Base-by-base conservation (phyloP, 176 grass and related monocot genomes). In the Canna indica region DNA sequence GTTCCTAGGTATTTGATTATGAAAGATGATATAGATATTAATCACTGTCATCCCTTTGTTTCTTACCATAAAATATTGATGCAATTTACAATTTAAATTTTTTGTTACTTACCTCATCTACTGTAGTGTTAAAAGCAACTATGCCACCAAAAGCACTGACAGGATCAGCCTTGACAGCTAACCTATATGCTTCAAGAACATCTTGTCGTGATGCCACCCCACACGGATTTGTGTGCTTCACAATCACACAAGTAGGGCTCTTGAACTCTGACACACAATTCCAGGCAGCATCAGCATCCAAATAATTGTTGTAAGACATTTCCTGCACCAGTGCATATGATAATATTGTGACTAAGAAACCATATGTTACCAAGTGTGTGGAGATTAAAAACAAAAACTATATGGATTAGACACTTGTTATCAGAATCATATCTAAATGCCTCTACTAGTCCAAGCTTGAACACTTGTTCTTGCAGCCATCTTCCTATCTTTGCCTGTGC, bases 301-400 rank as follows among this genome's bases (percentile, higher is more conserved):
- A 88, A 69, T 93, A 99, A 46, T 99, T 99, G 68, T 99, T 93
- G 39, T 93, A 99, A 1, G 94, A 90, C 94, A 99, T 93, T 79
- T 99, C 94, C 94, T 93, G 79, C 25, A 82, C 15, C 63, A 66
- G 47, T 7, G 41, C 73, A 73, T 2, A 30, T 13, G 27, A 30
- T 4, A 30, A 54, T 5, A 60, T 28, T 31, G 25, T 60, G 27
- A 60, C 28, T 15, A 60, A 30, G 4, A 31, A 60, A 60, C 27
- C 58, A 54, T 54, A 54, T 20, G n/a, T 24, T 16, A 20, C 50
- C 26, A 60, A 15, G 13, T 16, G 15, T 6, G 5, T 30, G 27
- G 3, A 30, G 31, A 14, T 4, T 30, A 60, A 32, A 59, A 12
- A 8, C 7, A 60, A 60, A 60, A 60, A 31, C 13, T 32, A 60